Base-by-base conservation (phyloP, 1,139 yeast genomes). In the Sugiyamaella grinbergsii region DNA sequence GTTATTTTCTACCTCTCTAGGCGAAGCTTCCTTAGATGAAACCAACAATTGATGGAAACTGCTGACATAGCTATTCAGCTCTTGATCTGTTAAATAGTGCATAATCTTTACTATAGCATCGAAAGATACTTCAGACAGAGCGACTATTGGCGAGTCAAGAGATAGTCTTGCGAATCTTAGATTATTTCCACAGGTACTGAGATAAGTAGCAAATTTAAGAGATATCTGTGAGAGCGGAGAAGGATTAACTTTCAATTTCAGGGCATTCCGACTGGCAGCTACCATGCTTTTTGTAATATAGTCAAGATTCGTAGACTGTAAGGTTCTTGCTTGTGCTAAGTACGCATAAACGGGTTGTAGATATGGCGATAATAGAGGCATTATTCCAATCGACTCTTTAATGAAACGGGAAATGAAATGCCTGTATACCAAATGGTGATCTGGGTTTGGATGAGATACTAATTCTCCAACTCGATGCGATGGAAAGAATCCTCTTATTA, bases 81-180 rank as follows among this genome's bases (percentile, higher is more conserved):
- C 58, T 33, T 49, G 51, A 32, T 52, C 52, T 22, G 58, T 46
- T 11, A 54, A 47, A 22, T 53, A 50, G 40, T 52, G 52, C 55
- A 54, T 56, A 16, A 56, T 51, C 33, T 56, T 56, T 18, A 48
- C 55, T 11, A 56, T 51, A 0, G 57, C 54, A 15, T 50, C 52
- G 31, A 43, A 50, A 2, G 48, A 33, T 19, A 34, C 28, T 26
- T 52, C 50, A 11, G 57, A 45, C 20, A 48, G 31, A 26, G 54
- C 48, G 15, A 47, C 31, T 22, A 56, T 39, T 8, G 55, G 51
- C 11, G 56, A 36, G 19, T 42, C 40, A 2, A 43, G 18, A 4
- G 54, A 51, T 26, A 45, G 41, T 11, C 54, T 43, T 18, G 50
- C 40, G 24, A 49, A 44, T 24, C 54, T 33, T n/a, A 50, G 45